Percentiles rank a stretch among this genome's conserved stretches.
phyloP scores from a whole-genome alignment of 2,329 filamentous ascomycete genomes.

The Trichothecium roseum region DNA sequence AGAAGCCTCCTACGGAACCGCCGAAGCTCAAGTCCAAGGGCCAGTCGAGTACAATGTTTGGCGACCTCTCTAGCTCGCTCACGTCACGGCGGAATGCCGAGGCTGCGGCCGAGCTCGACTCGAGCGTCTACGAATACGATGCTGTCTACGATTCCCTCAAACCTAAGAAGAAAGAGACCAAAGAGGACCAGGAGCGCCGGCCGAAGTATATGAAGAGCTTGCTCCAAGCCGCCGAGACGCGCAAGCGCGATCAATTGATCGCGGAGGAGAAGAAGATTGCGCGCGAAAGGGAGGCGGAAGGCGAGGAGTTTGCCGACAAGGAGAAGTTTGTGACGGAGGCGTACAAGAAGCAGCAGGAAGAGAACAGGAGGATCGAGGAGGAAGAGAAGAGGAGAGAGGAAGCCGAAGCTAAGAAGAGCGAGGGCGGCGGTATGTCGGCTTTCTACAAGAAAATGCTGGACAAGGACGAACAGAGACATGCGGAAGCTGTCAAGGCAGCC shows the following conservation, averaged over 20 bases:
- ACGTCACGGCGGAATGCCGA: conserved; percentile 53
- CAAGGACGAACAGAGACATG: conserved; percentile 58
- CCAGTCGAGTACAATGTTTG: conserved; percentile 36
- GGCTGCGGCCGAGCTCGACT: conserved; percentile 56
- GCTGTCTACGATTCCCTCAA: conserved; percentile 70
- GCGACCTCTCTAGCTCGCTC: conserved; percentile 56
- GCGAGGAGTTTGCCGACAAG: conserved; percentile 71
- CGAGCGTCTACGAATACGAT: conserved; percentile 79
- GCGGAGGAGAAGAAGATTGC: conserved; percentile 74
- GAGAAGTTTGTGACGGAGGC: conserved; percentile 80
- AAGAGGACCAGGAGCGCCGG: conserved; percentile 45
- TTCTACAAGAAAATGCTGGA: conserved; percentile 70
- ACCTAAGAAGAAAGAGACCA: conserved; percentile 48
- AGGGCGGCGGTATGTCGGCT: conserved; percentile 59
- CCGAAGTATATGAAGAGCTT: conserved; percentile 74
- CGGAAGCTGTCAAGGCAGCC: conserved; percentile 58
- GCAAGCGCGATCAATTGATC: conserved; percentile 67
- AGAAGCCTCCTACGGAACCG: conserved; percentile 23
- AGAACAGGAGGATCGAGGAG: conserved; percentile 58
- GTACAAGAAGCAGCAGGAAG: conserved; percentile 73
- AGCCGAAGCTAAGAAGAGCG: conserved; percentile 52
- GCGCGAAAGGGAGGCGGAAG: conserved; percentile 67
- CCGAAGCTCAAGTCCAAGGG: conserved; percentile 34
- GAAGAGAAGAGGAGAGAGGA: conserved; percentile 60
- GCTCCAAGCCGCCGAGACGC: conserved; percentile 60